Evolutionary conservation across 1,284 basidiomycete species (phyloP).

Genomic region (Ceratobasidium theobromae): DNA sequence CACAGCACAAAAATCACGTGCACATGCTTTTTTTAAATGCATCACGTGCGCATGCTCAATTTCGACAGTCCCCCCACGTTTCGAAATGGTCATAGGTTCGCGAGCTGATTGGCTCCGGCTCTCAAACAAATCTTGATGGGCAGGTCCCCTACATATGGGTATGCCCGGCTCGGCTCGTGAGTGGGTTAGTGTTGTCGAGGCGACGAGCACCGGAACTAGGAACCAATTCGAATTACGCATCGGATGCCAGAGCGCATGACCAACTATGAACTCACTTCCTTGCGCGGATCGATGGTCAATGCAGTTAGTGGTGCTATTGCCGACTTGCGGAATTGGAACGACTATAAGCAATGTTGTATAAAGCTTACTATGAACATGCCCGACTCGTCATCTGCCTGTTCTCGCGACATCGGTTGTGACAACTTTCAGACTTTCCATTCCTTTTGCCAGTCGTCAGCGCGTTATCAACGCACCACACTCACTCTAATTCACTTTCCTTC

Average conservation of each 20-base stretch:
- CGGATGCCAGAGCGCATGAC: no score
- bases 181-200: no score
- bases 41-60: not conserved
- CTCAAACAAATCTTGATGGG: not conserved
- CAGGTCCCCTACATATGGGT: not conserved
- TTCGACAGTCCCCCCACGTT: not conserved
- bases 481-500: not conserved
- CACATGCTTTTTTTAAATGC: no score
- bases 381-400: not conserved
- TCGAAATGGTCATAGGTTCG: not conserved
- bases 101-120: not conserved
- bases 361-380: not conserved
- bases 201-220: not conserved
- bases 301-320: no score
- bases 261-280: no score
- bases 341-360: not conserved
- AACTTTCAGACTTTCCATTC: not conserved
- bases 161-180: not conserved
- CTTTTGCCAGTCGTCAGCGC: not conserved
- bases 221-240: no score
- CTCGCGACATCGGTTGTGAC: not conserved
- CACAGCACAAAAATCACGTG: no score
- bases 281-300: no score
- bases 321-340: not conserved
- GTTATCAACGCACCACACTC: constrained; percentile 29